Percentiles rank a stretch among this genome's conserved stretches.
These are phyloP conservation scores for Aphanomyces astaci DNA, from an alignment of 352 stramenopile genomes.

Conservation along the genomic window DNA sequence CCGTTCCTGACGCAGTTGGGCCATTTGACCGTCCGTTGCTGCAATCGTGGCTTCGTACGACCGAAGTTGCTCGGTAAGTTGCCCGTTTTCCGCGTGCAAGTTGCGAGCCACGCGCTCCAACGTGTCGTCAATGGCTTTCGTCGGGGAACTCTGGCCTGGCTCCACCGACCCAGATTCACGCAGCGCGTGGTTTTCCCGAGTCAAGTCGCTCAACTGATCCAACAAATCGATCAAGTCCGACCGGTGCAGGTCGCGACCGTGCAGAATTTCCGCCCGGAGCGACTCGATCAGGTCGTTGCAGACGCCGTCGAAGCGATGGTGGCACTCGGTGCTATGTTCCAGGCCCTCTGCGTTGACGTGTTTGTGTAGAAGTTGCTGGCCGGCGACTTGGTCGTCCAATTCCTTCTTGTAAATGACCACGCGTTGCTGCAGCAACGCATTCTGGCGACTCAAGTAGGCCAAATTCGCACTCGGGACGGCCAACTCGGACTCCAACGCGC, in stretches of 20 bases:
- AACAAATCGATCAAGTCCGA: constrained; percentile 10
- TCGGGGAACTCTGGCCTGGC: too few species aligned
- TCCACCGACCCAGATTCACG: neutral
- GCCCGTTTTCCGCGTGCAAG: constrained; percentile 12
- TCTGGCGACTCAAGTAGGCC: constrained; percentile 12
- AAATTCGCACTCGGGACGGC: constrained; percentile 3
- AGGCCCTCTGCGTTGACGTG: too few species aligned
- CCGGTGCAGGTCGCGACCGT: constrained; percentile 6
- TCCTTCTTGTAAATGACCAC: constrained; percentile 13
- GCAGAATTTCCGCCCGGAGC: constrained; percentile 14
- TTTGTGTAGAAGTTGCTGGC: neutral
- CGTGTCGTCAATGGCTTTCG: neutral
- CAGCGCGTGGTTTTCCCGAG: neutral
- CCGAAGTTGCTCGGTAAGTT: constrained; percentile 5
- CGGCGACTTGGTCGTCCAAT: neutral
- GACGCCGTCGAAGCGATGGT: constrained; percentile 3
- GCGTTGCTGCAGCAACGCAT: constrained; percentile 6
- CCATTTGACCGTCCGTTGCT: constrained; percentile 3
- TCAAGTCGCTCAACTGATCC: constrained; percentile 8
- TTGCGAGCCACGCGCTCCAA: neutral
- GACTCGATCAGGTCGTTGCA: constrained; percentile 19
- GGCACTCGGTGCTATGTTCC: constrained; percentile 10
- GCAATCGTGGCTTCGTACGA: constrained; percentile 10
- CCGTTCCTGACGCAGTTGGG: neutral
- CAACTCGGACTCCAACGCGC: neutral